These are phyloP conservation scores for Penicillium sp. DNA, from an alignment of 2,329 filamentous ascomycete genomes.

Conservation along the genomic window DNA sequence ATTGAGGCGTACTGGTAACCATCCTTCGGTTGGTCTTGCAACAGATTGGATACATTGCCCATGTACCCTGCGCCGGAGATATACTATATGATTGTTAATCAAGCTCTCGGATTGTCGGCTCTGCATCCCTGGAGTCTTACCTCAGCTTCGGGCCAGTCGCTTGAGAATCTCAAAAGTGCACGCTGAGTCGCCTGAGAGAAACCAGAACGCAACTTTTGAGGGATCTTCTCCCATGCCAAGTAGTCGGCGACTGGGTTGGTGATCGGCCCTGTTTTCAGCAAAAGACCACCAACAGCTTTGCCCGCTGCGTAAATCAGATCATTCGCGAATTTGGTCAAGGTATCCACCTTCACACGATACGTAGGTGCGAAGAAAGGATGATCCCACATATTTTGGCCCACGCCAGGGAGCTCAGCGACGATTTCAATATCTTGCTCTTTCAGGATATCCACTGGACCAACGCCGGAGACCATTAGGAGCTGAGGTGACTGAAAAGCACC, in stretches of 20 bases:
- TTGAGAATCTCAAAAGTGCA: slow-evolving; percentile 28
- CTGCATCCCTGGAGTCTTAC: slow-evolving; percentile 2
- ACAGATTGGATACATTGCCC: slow-evolving; percentile 28
- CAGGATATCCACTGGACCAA: slow-evolving; percentile 48
- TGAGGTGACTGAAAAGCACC: slow-evolving; percentile 53
- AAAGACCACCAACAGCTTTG: slow-evolving; percentile 10
- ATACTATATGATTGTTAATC: slow-evolving; percentile 19
- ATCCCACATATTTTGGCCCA: slow-evolving; percentile 44
- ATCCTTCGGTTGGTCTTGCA: slow-evolving; percentile 23
- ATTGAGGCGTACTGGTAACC: slow-evolving; percentile 33
- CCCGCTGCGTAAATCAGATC: slow-evolving; percentile 19
- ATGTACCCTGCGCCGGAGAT: slow-evolving; percentile 30
- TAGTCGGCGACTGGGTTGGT: slow-evolving; percentile 32
- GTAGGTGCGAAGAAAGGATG: slow-evolving; percentile 35
- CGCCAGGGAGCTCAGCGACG: slow-evolving; percentile 48
- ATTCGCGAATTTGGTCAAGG: slow-evolving; percentile 24
- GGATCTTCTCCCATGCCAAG: slow-evolving; percentile 41
- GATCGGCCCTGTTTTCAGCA: slow-evolving; percentile 26
- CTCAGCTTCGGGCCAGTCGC: slow-evolving; percentile 45
- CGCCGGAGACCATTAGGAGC: slow-evolving; percentile 55
- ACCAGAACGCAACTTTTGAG: slow-evolving; percentile 17
- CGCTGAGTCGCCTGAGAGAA: slow-evolving; percentile 24
- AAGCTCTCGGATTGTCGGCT: neutral
- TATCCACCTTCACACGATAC: slow-evolving; percentile 33
- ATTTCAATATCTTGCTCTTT: slow-evolving; percentile 44